Base-by-base conservation (phyloP, 73 alveolate genomes). In the Halteria grandinella region DNA sequence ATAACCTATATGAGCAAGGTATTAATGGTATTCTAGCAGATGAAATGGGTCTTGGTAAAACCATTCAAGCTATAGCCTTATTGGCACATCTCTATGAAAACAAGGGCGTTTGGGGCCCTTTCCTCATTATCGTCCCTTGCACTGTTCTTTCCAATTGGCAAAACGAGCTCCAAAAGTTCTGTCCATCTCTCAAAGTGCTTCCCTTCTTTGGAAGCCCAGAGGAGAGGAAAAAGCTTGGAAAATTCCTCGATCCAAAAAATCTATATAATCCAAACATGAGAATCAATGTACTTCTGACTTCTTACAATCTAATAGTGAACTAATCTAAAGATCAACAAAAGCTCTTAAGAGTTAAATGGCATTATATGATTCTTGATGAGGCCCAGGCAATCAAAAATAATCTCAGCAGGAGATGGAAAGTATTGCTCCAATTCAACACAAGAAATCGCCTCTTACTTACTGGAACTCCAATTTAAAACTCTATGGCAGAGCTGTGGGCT, bases 401-500 rank as follows among this genome's bases (percentile, higher is more conserved):
- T 21, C 85, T 90, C 34, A 86, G 97, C 48, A 93, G 93, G 86
- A 93, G 99, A 91, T 95, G 99, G 99, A 89, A 89, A 55, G 87
- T 91, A 17, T 74, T 97, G 23, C 80, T 97, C 36, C 62, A 94
- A 21, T 97, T 97, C 79, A 83, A 97, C 69, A 82, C 99, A 43
- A 93, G 99, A 80, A 97, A 97, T 80, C 85, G 98, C 74, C 90
- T 97, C 45, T 75, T 97, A 55, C 86, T 97, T 27, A 93, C 99
- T 14, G 99, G 99, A 31, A 97, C 99, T 3, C 99, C 99, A 28
- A 97, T 97, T 55, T 91, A 97, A 80, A 97, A 97, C 82, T 93
- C 99, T 1, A 95, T 97, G 99, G 98, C 98, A 50, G 99, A 97
- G 75, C 86, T 97, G 29, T 97, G 99, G 99, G 99, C 99, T 52